Base-by-base conservation (phyloP, 352 stramenopile genomes). In the Halophytophthora polymorphica region DNA sequence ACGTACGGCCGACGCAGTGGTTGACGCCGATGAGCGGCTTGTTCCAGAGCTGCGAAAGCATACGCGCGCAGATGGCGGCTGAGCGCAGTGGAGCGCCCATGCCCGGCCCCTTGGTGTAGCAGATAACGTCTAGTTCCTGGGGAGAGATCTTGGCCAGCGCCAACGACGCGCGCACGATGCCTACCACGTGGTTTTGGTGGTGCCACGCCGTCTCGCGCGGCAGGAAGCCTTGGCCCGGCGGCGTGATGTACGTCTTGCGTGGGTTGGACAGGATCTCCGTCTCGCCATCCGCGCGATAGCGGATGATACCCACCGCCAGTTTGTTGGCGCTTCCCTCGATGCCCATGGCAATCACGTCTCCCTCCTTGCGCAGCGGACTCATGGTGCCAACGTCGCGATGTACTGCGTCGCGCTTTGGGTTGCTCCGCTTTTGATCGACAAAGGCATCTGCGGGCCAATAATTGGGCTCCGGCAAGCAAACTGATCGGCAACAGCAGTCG, bases 311-410 rank as follows among this genome's bases (percentile, higher is more conserved):
- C n/a, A 94, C 82, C 12, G 85, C 96, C 7, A 98, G 78, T 68
- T 99, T 99, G 81, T 99, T 99, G 35, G 97, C 97, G 49, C 87
- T 98, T 34, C 96, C 97, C 73, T 99, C 97, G 61, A 99, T 99
- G 45, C 96, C 97, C 39, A 99, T 78, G 33, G 97, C 95, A 45
- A 98, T 79, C 58, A 92, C 79, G 51, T 88, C 74, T 51, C 81
- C 75, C 19, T 75, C 56, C 64, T 88, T 88, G 49, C 73, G 73
- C 61, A 86, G 56, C 48, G 70, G 64, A 19, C 42, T 37, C 35
- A 44, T 34, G 18, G 8, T 23, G 38, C 13, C n/a, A 5, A 25
- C 18, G 4, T 23, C 17, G 38, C 10, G n/a, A n/a, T n/a, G n/a
- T n/a, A n/a, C n/a, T n/a, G n/a, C n/a, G n/a, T n/a, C n/a, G n/a